These are phyloP conservation scores for Exophiala dermatitidis DNA, from an alignment of 2,329 filamentous ascomycete species.

Conservation along the genomic window DNA sequence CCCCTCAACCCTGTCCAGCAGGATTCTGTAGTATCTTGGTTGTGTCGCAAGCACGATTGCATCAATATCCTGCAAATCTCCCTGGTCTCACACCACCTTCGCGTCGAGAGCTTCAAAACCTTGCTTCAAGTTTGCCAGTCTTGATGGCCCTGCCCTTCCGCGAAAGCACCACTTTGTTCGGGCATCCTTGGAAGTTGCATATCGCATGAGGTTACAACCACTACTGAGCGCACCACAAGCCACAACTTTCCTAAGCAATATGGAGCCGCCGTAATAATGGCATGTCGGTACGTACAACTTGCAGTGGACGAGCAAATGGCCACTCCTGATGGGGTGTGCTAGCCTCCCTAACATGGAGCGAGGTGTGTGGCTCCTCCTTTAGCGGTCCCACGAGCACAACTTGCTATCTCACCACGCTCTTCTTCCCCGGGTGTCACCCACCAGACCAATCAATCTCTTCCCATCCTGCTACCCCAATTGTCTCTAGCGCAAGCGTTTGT, in stretches of 20 bases:
- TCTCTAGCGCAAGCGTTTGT: not conserved
- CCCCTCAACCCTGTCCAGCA: no score
- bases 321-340: not conserved
- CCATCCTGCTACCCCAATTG: slow-evolving; percentile 6
- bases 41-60: no score
- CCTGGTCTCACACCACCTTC: not conserved
- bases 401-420: not conserved
- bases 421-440: slow-evolving; percentile 1
- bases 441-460: slow-evolving; percentile 2
- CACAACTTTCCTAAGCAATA: no score
- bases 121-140: no score
- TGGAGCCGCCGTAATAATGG: no score
- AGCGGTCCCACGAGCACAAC: slow-evolving; percentile 9
- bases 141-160: not conserved
- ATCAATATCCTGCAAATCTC: not conserved
- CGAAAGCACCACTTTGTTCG: not conserved
- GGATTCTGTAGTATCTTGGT: no score
- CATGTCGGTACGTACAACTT: no score
- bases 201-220: no score
- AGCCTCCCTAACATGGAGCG: not conserved
- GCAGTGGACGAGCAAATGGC: not conserved
- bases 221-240: no score
- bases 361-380: not conserved
- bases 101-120: not conserved
- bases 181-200: no score